Percentiles rank a stretch among this genome's conserved stretches.
Conservation (phyloP, 83 land plant genomes). For the Diphasiastrum complanatum region DNA sequence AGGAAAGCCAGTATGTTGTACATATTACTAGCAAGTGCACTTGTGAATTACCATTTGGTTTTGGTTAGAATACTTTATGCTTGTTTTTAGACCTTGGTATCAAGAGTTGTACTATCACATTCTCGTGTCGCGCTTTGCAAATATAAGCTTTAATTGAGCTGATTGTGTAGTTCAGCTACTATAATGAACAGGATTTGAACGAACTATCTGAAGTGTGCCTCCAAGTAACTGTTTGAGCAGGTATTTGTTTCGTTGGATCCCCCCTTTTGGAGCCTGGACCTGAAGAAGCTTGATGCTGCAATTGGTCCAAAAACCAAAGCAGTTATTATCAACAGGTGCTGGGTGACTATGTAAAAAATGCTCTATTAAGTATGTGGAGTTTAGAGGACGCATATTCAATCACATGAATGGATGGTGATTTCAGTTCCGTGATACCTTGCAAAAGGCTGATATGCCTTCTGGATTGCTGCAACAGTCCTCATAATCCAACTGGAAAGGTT, state of each 20-base stretch:
- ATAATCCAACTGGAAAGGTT: constrained; percentile 95
- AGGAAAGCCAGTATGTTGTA: constrained; percentile 61
- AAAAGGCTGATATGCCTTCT: too few species aligned
- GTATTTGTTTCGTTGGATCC: constrained; percentile 75
- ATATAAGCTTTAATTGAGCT: too few species aligned
- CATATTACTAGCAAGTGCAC: too few species aligned
- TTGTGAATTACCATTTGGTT: too few species aligned
- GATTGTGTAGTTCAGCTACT: too few species aligned
- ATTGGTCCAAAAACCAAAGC: constrained; percentile 68
- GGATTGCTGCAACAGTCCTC: constrained; percentile 77
- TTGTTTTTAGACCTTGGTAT: neutral
- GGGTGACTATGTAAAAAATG: too few species aligned
- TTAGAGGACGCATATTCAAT: too few species aligned
- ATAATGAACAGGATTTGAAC: too few species aligned
- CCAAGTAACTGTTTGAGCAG: constrained; percentile 23
- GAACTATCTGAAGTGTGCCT: neutral
- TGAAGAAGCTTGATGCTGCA: constrained; percentile 44
- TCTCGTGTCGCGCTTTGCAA: too few species aligned
- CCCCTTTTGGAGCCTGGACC: constrained; percentile 65
- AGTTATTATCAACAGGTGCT: constrained; percentile 85
- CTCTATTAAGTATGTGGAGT: too few species aligned
- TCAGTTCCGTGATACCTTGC: too few species aligned
- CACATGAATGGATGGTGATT: too few species aligned
- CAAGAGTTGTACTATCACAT: neutral
- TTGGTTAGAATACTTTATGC: neutral